A percentile compares a stretch with the other conserved stretches of the same genome.
These are phyloP conservation scores for Botrytis paeoniae DNA, from an alignment of 2,329 filamentous ascomycete species.

Conservation along the genomic window DNA sequence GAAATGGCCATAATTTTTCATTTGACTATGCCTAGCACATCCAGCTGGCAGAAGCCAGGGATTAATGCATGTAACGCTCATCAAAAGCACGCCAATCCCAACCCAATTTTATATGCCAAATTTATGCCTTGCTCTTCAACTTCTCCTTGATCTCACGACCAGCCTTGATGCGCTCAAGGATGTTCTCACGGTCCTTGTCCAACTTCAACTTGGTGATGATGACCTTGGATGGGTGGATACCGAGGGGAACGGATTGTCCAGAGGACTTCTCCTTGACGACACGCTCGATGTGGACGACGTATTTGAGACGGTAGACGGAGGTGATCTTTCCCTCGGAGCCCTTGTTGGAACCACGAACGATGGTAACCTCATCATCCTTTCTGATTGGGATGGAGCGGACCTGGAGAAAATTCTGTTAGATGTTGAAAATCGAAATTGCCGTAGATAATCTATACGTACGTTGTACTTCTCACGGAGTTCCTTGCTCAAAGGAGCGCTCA, in stretches of 20 bases:
- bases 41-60: slow-evolving; percentile 12
- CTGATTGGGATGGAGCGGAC: slow-evolving; percentile 95
- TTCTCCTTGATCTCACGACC: slow-evolving; percentile 76
- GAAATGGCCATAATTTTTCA: slow-evolving; percentile 64
- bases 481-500: slow-evolving; percentile 94
- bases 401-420: slow-evolving; percentile 45
- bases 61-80: slow-evolving; percentile 23
- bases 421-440: slow-evolving; percentile 17
- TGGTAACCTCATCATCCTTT: slow-evolving; percentile 93
- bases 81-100: slow-evolving; percentile 29
- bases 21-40: slow-evolving; percentile 36
- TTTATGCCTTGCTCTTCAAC: slow-evolving; percentile 39
- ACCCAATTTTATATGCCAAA: slow-evolving; percentile 21
- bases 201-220: slow-evolving; percentile 99
- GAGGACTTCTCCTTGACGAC: slow-evolving; percentile 96
- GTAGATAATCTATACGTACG: slow-evolving; percentile 54
- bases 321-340: slow-evolving; percentile 98
- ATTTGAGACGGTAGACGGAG: slow-evolving; percentile 97
- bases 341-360: slow-evolving; percentile 93
- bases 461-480: slow-evolving; percentile 99
- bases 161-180: slow-evolving; percentile 78
- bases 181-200: slow-evolving; percentile 89
- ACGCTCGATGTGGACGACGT: slow-evolving; percentile 94
- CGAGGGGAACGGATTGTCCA: slow-evolving; percentile 91
- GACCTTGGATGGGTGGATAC: slow-evolving; percentile 94